These are phyloP conservation scores for Paramecium tetraurelia DNA, from an alignment of 73 alveolate genomes.

Conservation along the genomic window DNA sequence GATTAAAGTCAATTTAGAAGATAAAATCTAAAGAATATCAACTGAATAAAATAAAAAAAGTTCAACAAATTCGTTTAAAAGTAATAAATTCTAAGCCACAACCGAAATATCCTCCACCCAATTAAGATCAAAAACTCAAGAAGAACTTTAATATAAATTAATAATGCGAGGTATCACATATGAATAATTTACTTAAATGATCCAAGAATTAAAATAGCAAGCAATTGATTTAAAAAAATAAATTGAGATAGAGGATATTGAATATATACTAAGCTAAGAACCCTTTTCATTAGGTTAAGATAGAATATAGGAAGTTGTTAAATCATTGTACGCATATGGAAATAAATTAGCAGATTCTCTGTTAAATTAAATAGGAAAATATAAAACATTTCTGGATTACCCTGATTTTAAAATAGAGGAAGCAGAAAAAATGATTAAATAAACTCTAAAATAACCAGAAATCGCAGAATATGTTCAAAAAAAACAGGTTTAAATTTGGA, in stretches of 20 bases:
- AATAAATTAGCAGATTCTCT: not conserved
- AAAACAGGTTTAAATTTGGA: not conserved
- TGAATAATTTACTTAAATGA: not conserved
- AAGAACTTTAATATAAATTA: slow-evolving; percentile 14
- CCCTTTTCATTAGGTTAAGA: not conserved
- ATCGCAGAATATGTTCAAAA: not conserved
- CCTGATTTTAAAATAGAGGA: not conserved
- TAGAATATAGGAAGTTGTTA: not conserved
- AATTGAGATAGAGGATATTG: not conserved
- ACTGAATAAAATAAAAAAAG: not conserved
- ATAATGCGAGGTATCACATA: slow-evolving; percentile 32
- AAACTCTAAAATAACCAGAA: not conserved
- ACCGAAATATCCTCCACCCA: not conserved
- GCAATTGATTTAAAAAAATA: not conserved
- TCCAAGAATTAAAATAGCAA: not conserved
- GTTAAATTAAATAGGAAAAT: not conserved
- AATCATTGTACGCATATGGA: not conserved
- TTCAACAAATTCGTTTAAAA: slow-evolving; percentile 1
- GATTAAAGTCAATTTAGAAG: not conserved
- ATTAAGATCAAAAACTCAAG: not conserved
- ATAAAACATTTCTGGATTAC: not conserved
- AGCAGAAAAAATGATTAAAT: not conserved
- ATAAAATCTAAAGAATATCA: not conserved
- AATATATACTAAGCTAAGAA: not conserved
- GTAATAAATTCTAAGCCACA: not conserved